phyloP scores from a whole-genome alignment of 2,329 filamentous ascomycete genomes.

The Fusarium heterosporum region DNA sequence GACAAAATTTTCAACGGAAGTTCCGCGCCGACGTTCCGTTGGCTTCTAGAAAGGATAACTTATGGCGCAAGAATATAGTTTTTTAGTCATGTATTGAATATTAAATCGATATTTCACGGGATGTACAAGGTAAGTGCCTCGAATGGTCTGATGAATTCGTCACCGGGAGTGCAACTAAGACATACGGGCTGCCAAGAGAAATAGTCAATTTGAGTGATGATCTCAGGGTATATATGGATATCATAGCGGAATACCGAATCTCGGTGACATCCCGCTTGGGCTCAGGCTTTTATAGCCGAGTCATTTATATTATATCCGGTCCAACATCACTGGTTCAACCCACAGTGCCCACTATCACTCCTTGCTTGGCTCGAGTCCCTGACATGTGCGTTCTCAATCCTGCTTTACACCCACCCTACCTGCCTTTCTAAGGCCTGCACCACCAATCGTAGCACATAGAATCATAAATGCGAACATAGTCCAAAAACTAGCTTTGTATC shows the following conservation, averaged over 20 bases:
- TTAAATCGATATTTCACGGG: too few relatives aligned
- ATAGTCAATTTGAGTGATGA: too few relatives aligned
- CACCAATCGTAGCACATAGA: slow-evolving; percentile 54
- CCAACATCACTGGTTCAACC: too few relatives aligned
- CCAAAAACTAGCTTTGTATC: slow-evolving; percentile 65
- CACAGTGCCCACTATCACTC: background rate
- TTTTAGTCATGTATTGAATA: too few relatives aligned
- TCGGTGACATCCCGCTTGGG: background rate
- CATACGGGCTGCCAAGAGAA: too few relatives aligned
- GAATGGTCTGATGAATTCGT: too few relatives aligned
- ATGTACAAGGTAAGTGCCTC: too few relatives aligned
- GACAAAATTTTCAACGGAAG: background rate
- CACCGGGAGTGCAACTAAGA: too few relatives aligned
- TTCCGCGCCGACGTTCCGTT: background rate
- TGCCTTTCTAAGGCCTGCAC: slow-evolving; percentile 50
- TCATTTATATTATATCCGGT: too few relatives aligned
- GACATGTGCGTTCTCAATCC: slow-evolving; percentile 44
- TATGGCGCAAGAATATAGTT: too few relatives aligned
- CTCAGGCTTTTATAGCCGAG: background rate
- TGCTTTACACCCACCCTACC: slow-evolving; percentile 56
- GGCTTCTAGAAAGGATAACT: background rate
- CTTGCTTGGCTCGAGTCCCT: background rate
- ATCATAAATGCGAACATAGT: slow-evolving; percentile 61
- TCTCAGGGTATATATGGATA: background rate
- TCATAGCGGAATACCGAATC: background rate